A percentile compares a stretch with the other conserved stretches of the same genome.
Conservation (phyloP, 306 rosid species). For the Rosa multiflora region DNA sequence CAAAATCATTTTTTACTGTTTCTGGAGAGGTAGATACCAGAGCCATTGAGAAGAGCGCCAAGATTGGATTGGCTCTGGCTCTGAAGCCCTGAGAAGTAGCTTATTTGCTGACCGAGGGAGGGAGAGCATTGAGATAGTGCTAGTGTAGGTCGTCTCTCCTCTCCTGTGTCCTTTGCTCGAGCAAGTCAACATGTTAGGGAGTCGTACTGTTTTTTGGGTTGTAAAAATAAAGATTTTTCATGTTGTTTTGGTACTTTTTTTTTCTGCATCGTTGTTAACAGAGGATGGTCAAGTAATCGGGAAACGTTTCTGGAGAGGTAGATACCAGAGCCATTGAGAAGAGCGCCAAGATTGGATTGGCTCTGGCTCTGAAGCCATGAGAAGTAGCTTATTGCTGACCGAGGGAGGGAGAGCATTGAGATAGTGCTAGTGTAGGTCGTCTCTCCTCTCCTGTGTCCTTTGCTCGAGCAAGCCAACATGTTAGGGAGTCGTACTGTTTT, state of each 20-base stretch:
- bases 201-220: constrained; percentile 2
- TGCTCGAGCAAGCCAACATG: constrained; percentile 20
- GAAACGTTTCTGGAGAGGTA: constrained; percentile 75
- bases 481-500: background rate
- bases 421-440: constrained; percentile 40
- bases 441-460: constrained; percentile 15
- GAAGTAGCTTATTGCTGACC: constrained; percentile 15
- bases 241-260: constrained; percentile 4
- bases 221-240: constrained; percentile 40
- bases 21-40: constrained; percentile 92
- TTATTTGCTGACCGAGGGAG: constrained; percentile 21
- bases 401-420: constrained; percentile 28
- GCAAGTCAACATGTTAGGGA: constrained; percentile 16
- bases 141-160: constrained; percentile 34
- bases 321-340: constrained; percentile 85
- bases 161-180: constrained; percentile 12
- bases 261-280: background rate
- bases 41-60: constrained; percentile 87
- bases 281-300: constrained; percentile 24
- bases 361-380: constrained; percentile 86
- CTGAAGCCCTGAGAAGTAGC: constrained; percentile 66
- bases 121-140: constrained; percentile 36
- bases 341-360: constrained; percentile 83
- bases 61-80: constrained; percentile 77
- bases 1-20: constrained; percentile 76